Evolutionary conservation across 768 basidiomycete species (phyloP).

Genomic region (Boletus coccyginus): DNA sequence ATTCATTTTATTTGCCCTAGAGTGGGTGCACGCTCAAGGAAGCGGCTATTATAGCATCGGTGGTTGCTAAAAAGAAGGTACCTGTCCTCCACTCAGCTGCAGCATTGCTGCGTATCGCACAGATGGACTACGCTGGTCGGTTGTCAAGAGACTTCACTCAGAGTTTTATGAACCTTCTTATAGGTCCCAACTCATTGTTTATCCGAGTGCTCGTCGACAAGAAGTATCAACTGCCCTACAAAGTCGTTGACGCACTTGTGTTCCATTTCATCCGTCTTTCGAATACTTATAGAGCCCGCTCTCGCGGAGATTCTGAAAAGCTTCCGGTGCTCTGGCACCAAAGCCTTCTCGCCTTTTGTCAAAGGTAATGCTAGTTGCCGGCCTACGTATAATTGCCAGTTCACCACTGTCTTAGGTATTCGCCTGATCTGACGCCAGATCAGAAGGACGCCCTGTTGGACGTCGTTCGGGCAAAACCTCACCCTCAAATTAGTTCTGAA

Average conservation of each 20-base stretch:
- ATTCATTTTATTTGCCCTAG: constrained; percentile 32
- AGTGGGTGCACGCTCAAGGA: constrained; percentile 89
- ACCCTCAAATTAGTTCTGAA: constrained; percentile 86
- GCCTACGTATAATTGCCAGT: neutral
- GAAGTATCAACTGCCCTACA: constrained; percentile 96
- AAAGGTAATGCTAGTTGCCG: constrained; percentile 57
- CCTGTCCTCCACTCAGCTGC: constrained; percentile 97
- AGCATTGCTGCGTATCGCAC: constrained; percentile 86
- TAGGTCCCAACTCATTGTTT: constrained; percentile 92
- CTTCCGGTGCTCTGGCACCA: constrained; percentile 99
- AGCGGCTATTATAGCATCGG: constrained; percentile 90
- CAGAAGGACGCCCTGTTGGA: constrained; percentile 98
- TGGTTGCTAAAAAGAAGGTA: constrained; percentile 86
- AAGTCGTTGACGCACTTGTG: constrained; percentile 94
- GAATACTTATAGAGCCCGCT: constrained; percentile 78
- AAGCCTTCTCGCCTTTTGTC: constrained; percentile 88
- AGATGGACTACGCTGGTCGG: constrained; percentile 93
- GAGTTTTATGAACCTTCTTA: neutral
- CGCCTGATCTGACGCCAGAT: constrained; percentile 90
- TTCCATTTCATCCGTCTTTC: constrained; percentile 98
- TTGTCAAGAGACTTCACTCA: neutral
- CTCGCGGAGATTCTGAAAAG: constrained; percentile 67
- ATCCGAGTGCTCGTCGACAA: constrained; percentile 97
- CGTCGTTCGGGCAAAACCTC: constrained; percentile 81
- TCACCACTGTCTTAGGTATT: constrained; percentile 58